Conservation (phyloP, 2,329 filamentous ascomycete genomes). For the Lecanicillium sp. region DNA sequence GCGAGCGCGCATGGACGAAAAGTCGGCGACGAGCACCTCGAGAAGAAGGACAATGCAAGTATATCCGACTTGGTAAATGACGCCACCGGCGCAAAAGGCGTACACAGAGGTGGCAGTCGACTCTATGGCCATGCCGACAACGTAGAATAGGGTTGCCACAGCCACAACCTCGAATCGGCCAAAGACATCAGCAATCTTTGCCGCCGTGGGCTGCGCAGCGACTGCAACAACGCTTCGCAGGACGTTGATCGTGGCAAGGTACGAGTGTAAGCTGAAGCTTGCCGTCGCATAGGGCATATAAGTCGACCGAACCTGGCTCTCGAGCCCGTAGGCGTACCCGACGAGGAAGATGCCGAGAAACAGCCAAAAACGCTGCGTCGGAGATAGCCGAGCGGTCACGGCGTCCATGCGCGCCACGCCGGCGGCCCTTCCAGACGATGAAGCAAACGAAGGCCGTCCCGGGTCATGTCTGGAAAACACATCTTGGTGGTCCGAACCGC, state of each 20-base stretch:
- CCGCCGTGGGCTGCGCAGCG: slow-evolving; percentile 48
- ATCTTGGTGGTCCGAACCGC: background rate
- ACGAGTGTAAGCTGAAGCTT: slow-evolving; percentile 42
- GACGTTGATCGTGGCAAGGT: slow-evolving; percentile 50
- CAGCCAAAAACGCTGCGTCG: slow-evolving; percentile 38
- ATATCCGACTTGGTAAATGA: slow-evolving; percentile 52
- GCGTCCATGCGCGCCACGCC: slow-evolving; percentile 46
- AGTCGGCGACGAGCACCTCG: slow-evolving; percentile 53
- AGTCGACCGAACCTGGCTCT: slow-evolving; percentile 40
- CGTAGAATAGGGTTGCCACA: slow-evolving; percentile 48
- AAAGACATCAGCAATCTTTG: slow-evolving; percentile 55
- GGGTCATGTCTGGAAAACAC: background rate
- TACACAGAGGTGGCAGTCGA: slow-evolving; percentile 37
- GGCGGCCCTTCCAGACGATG: slow-evolving; percentile 11
- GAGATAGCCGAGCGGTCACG: slow-evolving; percentile 36
- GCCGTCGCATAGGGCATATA: slow-evolving; percentile 49
- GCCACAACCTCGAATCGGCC: slow-evolving; percentile 51
- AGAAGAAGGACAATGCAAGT: slow-evolving; percentile 48
- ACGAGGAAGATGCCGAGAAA: slow-evolving; percentile 51
- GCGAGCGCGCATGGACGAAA: slow-evolving; percentile 50
- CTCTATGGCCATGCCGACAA: slow-evolving; percentile 45
- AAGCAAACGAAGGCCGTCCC: background rate
- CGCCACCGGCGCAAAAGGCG: slow-evolving; percentile 42
- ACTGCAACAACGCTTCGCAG: slow-evolving; percentile 51
- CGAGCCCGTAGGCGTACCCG: slow-evolving; percentile 51